Evolutionary conservation across 2,329 filamentous ascomycete genomes (phyloP).

Genomic region (Gremmenia infestans): DNA sequence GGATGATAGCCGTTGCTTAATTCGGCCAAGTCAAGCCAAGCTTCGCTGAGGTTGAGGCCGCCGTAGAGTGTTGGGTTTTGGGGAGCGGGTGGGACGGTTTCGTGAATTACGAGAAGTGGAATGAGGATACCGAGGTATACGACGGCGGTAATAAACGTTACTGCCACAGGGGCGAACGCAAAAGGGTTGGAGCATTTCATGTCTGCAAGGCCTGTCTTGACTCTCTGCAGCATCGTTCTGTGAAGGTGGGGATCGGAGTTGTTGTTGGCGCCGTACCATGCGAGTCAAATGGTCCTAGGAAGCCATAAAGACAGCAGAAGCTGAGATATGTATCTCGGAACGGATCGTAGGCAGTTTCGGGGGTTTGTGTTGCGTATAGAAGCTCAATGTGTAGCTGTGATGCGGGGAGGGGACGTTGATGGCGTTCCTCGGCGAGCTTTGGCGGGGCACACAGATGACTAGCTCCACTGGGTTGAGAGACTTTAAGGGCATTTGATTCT

Average conservation of each 20-base stretch:
- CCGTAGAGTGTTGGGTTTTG: conserved; percentile 44
- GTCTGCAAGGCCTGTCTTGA: conserved; percentile 1
- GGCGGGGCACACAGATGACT: no score
- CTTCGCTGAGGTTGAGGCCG: conserved; percentile 77
- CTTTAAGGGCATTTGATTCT: no score
- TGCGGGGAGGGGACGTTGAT: no score
- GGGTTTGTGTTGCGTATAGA: background rate
- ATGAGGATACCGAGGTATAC: conserved; percentile 76
- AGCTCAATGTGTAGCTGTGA: no score
- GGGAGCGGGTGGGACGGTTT: conserved; percentile 66
- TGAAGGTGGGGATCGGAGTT: background rate
- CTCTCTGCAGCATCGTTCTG: background rate
- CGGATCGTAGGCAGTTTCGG: background rate
- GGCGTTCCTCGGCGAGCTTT: no score
- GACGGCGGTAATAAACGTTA: conserved; percentile 71
- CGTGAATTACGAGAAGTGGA: conserved; percentile 67
- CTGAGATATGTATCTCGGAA: background rate
- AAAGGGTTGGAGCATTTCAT: conserved; percentile 48
- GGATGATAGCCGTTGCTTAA: conserved; percentile 77
- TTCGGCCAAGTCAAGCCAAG: conserved; percentile 76
- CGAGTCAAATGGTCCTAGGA: background rate
- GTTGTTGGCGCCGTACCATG: background rate
- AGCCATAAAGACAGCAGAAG: background rate
- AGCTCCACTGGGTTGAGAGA: no score
- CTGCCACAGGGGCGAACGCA: conserved; percentile 74